Conservation (phyloP, 169 alveolate genomes). For the Plasmodium yoelii region DNA sequence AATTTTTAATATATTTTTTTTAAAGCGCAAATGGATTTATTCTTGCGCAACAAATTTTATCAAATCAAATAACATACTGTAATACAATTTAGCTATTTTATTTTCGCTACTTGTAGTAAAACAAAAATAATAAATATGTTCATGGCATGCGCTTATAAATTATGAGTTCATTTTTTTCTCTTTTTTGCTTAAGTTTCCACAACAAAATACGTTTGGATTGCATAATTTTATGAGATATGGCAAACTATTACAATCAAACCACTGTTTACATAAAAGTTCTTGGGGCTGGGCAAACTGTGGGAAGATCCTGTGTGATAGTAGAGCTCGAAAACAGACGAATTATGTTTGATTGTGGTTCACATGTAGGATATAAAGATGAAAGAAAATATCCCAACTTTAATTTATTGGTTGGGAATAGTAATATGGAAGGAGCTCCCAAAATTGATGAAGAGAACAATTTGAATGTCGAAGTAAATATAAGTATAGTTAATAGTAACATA, state of each 20-base stretch:
- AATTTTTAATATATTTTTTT: too few relatives aligned
- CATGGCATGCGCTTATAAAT: too few relatives aligned
- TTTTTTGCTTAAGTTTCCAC: not conserved
- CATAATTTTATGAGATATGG: not conserved
- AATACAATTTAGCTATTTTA: too few relatives aligned
- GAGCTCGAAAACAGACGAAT: slow-evolving; percentile 93
- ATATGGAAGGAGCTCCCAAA: not conserved
- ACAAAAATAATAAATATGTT: too few relatives aligned
- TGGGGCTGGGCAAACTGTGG: slow-evolving; percentile 99
- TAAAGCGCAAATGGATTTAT: too few relatives aligned
- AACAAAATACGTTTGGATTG: not conserved
- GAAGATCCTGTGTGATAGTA: slow-evolving; percentile 96
- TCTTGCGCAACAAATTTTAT: too few relatives aligned
- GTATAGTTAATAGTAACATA: slow-evolving; percentile 61
- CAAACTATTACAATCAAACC: slow-evolving; percentile 42
- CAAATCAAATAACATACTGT: too few relatives aligned
- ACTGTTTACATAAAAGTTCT: slow-evolving; percentile 86
- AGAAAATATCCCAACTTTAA: slow-evolving; percentile 96
- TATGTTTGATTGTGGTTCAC: slow-evolving; percentile 98
- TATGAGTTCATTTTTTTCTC: not conserved
- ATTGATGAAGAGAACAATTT: slow-evolving; percentile 4
- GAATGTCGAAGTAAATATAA: slow-evolving; percentile 60
- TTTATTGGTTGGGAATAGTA: slow-evolving; percentile 70
- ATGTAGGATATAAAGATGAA: slow-evolving; percentile 95
- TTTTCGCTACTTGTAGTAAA: too few relatives aligned